Evolutionary conservation across 2,329 filamentous ascomycete genomes (phyloP), one percentile per base, ranked within the genome.

Genomic region (Massarina eburnea): DNA sequence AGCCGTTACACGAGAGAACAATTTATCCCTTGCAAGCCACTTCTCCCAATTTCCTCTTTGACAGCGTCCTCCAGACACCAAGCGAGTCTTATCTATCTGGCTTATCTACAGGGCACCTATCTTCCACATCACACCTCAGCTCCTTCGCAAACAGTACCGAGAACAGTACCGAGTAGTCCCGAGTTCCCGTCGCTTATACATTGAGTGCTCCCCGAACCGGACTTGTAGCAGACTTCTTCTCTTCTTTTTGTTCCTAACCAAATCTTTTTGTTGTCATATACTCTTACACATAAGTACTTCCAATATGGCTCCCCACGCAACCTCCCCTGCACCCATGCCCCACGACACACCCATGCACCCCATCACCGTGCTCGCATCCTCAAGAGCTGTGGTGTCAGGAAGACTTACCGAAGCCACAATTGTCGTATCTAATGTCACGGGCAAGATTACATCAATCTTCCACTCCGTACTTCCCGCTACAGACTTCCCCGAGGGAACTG

Each of bases 331-430:
- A 38, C 57, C 64, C 2, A 45, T 51, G 41, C 45, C 59, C 32
- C 62, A 66, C 37, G 60, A 59, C 45, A 57, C 54, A 26, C 55
- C 62, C 17, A 15, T 49, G 18, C 62, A 74, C 43, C 74, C 76
- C 15, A 80, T 91, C 60, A 84, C 83, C 34, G 89, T 96, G 47
- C 79, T 97, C 46, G 87, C 87, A 46, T 97, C 94, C 1, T 88
- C 86, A 20, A 83, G 91, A 59, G 89, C 89, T 46, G 84, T 97
- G 40, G 77, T 97, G 58, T 86, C 86, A 36, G 84, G 87, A 46
- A 78, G 82, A 34, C 73, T 96, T 36, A 90, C 87, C 2, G 85
- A 91, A 17, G 92, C 90, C 47, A 96, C 91, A 10, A 83, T 99
- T 48, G 79, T 86, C 45, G 76, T 96, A 58, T 95, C 89, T 2